Percentiles rank a stretch among this genome's conserved stretches.
Evolutionary conservation across 139 green algal genomes (phyloP).

Genomic region (Volvox reticuliferus): DNA sequence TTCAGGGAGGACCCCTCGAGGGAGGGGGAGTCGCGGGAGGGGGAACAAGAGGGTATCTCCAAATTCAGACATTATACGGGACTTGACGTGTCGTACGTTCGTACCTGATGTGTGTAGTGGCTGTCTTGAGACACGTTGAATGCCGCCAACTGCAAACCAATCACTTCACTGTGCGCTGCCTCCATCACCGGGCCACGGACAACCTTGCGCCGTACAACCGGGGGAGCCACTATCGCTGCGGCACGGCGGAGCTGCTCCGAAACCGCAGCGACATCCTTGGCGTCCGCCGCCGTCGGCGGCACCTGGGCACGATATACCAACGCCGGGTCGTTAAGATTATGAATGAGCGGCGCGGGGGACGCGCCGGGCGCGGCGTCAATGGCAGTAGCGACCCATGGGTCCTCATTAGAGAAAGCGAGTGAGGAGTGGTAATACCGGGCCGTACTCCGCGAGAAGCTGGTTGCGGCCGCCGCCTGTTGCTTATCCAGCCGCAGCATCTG

Average conservation of each 20-base stretch:
- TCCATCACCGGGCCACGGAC: conserved; percentile 29
- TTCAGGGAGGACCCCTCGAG: too few relatives aligned
- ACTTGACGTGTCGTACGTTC: not conserved
- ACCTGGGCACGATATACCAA: conserved; percentile 18
- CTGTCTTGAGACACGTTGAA: conserved; percentile 45
- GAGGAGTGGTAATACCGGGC: not conserved
- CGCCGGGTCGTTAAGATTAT: conserved; percentile 45
- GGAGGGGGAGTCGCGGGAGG: too few relatives aligned
- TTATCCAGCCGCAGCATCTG: conserved; percentile 29
- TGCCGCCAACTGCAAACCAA: conserved; percentile 31
- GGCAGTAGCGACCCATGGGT: conserved; percentile 20
- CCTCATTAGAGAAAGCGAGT: not conserved
- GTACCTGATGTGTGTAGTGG: conserved; percentile 38
- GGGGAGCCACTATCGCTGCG: conserved; percentile 22
- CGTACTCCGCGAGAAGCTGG: conserved; percentile 3
- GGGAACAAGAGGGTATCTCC: too few relatives aligned
- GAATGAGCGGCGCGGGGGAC: conserved; percentile 5
- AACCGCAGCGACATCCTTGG: not conserved
- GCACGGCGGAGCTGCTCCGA: conserved; percentile 15
- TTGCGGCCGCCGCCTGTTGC: not conserved
- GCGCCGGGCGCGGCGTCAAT: not conserved
- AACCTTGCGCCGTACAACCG: conserved; percentile 8
- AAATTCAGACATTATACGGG: too few relatives aligned
- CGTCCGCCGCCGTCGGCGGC: not conserved
- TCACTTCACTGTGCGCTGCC: conserved; percentile 8